These are phyloP conservation scores for Alternaria brassicae DNA, from an alignment of 2,329 filamentous ascomycete species.

Conservation along the genomic window DNA sequence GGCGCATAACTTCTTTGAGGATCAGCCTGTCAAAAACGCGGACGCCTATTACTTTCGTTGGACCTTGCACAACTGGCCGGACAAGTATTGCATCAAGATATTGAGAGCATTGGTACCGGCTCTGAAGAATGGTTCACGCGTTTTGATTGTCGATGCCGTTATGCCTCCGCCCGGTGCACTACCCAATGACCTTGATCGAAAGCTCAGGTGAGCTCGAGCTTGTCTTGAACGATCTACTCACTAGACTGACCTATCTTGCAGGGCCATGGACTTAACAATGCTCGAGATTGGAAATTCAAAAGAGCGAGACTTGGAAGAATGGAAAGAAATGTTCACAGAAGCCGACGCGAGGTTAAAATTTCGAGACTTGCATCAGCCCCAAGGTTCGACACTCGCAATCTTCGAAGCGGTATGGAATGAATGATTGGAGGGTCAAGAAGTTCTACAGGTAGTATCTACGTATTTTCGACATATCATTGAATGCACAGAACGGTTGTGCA, in stretches of 20 bases:
- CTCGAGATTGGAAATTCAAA: constrained; percentile 56
- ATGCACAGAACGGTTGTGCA: too few relatives aligned
- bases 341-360: constrained; percentile 55
- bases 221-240: neutral
- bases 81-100: constrained; percentile 34
- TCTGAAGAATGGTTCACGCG: constrained; percentile 27
- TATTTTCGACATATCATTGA: too few relatives aligned
- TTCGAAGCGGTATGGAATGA: constrained; percentile 10
- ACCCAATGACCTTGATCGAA: constrained; percentile 7
- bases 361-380: constrained; percentile 8
- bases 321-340: constrained; percentile 51
- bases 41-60: constrained; percentile 50
- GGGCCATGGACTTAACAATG: constrained; percentile 55
- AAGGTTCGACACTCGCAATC: constrained; percentile 11
- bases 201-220: neutral
- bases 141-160: constrained; percentile 26
- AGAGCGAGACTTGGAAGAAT: constrained; percentile 54
- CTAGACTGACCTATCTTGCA: neutral
- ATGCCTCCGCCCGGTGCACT: constrained; percentile 15
- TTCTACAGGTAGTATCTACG: neutral
- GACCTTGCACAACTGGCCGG: constrained; percentile 53
- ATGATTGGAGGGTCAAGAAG: neutral
- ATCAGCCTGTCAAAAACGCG: constrained; percentile 32
- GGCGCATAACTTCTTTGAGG: constrained; percentile 29
- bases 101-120: constrained; percentile 25